Percentiles rank a stretch among this genome's conserved stretches.
phyloP scores from a whole-genome alignment of 2,329 filamentous ascomycete genomes.

The Sarocladium oryzae region DNA sequence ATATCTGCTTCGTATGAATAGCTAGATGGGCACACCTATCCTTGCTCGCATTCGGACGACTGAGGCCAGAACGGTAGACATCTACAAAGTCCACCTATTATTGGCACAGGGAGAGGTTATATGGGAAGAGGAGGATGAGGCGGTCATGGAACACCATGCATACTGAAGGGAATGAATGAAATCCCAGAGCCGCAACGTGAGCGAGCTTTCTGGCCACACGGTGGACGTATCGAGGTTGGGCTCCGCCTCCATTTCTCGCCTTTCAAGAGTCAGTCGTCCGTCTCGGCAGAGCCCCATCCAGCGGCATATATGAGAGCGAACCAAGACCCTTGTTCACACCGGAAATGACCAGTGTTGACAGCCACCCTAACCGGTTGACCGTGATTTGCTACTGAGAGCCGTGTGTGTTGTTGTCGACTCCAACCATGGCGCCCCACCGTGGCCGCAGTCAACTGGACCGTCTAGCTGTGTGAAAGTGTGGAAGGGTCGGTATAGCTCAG shows the following conservation, averaged over 20 bases:
- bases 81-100: too few relatives aligned
- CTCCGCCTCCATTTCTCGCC: background rate
- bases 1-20: too few relatives aligned
- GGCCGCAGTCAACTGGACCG: slow-evolving; percentile 33
- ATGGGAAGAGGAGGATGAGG: too few relatives aligned
- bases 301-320: slow-evolving; percentile 17
- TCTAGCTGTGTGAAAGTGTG: background rate
- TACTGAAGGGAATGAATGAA: too few relatives aligned
- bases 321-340: slow-evolving; percentile 28
- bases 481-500: slow-evolving; percentile 1
- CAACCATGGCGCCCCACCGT: slow-evolving; percentile 33
- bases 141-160: too few relatives aligned
- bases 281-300: slow-evolving; percentile 7
- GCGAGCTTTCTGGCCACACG: background rate
- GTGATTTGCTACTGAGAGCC: background rate
- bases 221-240: slow-evolving; percentile 5
- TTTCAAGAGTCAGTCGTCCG: background rate
- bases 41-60: too few relatives aligned
- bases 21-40: too few relatives aligned
- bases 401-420: slow-evolving; percentile 22
- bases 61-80: too few relatives aligned
- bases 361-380: background rate
- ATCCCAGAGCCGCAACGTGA: too few relatives aligned
- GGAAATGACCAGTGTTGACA: slow-evolving; percentile 21
- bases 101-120: too few relatives aligned